These are phyloP conservation scores for Malassezia pachydermatis DNA, from an alignment of 1,284 basidiomycete genomes.

Conservation along the genomic window DNA sequence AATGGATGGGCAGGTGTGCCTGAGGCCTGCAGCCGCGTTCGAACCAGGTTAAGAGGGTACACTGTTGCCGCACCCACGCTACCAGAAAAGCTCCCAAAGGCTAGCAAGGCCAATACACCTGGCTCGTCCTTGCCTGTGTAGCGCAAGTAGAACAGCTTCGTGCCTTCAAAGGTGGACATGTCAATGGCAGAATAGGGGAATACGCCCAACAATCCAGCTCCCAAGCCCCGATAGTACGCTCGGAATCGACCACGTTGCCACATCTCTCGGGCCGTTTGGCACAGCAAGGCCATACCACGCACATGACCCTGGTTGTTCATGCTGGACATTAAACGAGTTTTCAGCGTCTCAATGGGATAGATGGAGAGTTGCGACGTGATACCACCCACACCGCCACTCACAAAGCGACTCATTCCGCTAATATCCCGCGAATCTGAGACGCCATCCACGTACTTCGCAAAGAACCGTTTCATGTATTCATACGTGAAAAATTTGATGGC, in stretches of 20 bases:
- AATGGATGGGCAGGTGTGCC: conserved; percentile 52
- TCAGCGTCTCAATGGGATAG: conserved; percentile 47
- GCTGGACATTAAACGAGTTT: conserved; percentile 64
- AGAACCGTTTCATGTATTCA: conserved; percentile 88
- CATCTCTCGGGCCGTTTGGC: conserved; percentile 57
- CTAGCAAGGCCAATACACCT: conserved; percentile 48
- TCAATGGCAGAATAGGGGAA: conserved; percentile 50
- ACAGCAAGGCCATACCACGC: conserved; percentile 56
- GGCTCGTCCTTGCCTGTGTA: conserved; percentile 49
- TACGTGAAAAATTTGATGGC: conserved; percentile 97
- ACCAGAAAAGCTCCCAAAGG: conserved; percentile 49
- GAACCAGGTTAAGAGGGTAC: conserved; percentile 57
- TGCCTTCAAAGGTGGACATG: conserved; percentile 50
- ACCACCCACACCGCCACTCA: conserved; percentile 90
- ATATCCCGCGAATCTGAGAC: conserved; percentile 83
- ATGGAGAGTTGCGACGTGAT: conserved; percentile 74
- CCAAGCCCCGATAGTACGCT: conserved; percentile 82
- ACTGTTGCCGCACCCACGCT: conserved; percentile 50
- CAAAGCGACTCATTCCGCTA: conserved; percentile 78
- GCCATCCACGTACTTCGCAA: conserved; percentile 80
- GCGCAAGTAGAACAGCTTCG: conserved; percentile 50
- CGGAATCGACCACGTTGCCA: conserved; percentile 65
- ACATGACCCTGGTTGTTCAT: conserved; percentile 49
- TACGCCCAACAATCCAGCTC: conserved; percentile 53
- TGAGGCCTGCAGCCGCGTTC: conserved; percentile 88